Conservation (phyloP, 495 filamentous ascomycete genomes). For the Talaromyces liani region DNA sequence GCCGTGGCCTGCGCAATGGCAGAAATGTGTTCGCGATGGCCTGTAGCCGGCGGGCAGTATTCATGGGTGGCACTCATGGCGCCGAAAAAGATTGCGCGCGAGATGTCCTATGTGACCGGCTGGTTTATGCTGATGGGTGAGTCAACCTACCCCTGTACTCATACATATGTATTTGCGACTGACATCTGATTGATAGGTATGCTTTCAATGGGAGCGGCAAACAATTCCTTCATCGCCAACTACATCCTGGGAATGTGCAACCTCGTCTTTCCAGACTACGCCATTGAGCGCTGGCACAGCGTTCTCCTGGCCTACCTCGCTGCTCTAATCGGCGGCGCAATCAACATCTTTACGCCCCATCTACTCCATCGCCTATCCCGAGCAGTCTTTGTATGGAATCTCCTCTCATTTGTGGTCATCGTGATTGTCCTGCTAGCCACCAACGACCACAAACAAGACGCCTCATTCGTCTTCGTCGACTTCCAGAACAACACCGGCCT, state of each 20-base stretch:
- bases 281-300: constrained; percentile 50
- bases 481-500: constrained; percentile 53
- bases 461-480: constrained; percentile 48
- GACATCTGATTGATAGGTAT: constrained; percentile 26
- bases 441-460: constrained; percentile 47
- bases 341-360: constrained; percentile 46
- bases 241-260: constrained; percentile 50
- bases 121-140: constrained; percentile 48
- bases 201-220: constrained; percentile 50
- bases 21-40: constrained; percentile 49
- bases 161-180: background rate
- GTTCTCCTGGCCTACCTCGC: constrained; percentile 46
- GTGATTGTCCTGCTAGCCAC: constrained; percentile 44
- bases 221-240: constrained; percentile 49
- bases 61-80: constrained; percentile 51
- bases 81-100: constrained; percentile 40
- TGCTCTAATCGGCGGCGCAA: constrained; percentile 28
- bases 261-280: constrained; percentile 43
- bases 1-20: constrained; percentile 52
- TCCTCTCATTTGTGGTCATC: constrained; percentile 43
- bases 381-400: constrained; percentile 48
- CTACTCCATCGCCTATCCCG: constrained; percentile 45
- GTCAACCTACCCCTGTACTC: background rate
- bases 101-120: constrained; percentile 41
- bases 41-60: constrained; percentile 48